phyloP scores from a whole-genome alignment of 228 moss, liverwort and hornwort species.

The Sphagnum fallax region DNA sequence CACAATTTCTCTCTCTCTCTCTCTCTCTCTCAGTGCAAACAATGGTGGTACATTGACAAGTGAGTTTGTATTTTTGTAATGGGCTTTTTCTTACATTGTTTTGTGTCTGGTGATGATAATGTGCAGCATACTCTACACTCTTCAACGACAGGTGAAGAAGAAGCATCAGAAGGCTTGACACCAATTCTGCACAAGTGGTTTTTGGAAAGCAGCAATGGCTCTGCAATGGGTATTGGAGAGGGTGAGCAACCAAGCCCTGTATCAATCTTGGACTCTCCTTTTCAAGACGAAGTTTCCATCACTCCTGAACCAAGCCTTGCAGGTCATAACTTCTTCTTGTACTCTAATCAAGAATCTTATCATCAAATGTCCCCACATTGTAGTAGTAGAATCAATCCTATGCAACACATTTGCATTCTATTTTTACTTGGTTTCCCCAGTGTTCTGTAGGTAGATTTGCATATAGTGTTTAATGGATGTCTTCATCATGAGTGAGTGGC shows the following conservation, averaged over 20 bases:
- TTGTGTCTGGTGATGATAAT: neutral
- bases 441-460: neutral
- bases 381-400: no score
- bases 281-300: slow-evolving; percentile 42
- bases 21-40: no score
- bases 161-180: slow-evolving; percentile 10
- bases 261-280: slow-evolving; percentile 36
- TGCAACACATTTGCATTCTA: no score
- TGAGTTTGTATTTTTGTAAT: no score
- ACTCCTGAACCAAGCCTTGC: slow-evolving; percentile 32
- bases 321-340: slow-evolving; percentile 6
- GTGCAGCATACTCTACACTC: neutral
- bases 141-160: neutral
- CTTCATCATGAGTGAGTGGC: no score
- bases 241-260: slow-evolving; percentile 47
- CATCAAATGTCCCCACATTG: no score
- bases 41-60: no score
- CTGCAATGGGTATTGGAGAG: slow-evolving; percentile 20
- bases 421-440: no score
- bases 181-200: slow-evolving; percentile 13
- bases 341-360: neutral
- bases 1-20: no score
- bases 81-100: neutral
- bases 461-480: neutral
- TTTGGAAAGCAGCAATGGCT: slow-evolving; percentile 4